Percentiles rank a stretch among this genome's conserved stretches.
phyloP scores from a whole-genome alignment of 176 grass and related monocot genomes.

The Zizania latifolia region DNA sequence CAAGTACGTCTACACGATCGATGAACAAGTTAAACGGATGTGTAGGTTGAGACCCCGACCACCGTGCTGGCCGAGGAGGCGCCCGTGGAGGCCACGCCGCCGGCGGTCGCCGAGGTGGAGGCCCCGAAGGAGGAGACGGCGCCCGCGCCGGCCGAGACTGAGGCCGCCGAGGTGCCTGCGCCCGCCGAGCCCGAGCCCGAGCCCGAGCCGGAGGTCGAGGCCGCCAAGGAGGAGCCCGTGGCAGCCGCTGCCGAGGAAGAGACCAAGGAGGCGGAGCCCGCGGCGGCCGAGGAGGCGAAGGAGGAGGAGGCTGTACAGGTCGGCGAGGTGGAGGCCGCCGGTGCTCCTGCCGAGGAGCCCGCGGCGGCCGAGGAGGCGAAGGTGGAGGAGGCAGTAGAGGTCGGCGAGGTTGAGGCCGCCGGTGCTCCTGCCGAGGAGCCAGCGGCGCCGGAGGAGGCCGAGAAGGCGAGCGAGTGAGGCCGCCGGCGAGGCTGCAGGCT shows the following conservation, averaged over 20 bases:
- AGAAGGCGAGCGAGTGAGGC: conserved; percentile 33
- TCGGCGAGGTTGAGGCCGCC: not conserved
- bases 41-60: conserved; percentile 64
- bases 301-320: not conserved
- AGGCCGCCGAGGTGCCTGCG: conserved; percentile 15
- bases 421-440: too few species aligned
- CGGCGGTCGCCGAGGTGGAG: conserved; percentile 21
- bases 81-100: conserved; percentile 6
- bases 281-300: not conserved
- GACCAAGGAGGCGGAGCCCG: not conserved
- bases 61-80: conserved; percentile 32
- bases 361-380: not conserved
- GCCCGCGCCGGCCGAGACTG: not conserved
- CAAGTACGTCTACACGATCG: not conserved
- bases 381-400: not conserved
- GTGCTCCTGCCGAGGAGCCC: not conserved
- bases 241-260: not conserved
- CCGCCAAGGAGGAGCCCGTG: not conserved
- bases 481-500: not conserved
- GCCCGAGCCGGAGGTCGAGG: not conserved
- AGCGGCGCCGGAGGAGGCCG: not conserved
- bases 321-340: conserved; percentile 11
- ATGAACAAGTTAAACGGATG: not conserved
- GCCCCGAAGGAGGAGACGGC: not conserved
- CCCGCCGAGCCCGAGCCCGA: not conserved